Evolutionary conservation across 306 rosid species (phyloP).

Genomic region (Castanea mollissima): DNA sequence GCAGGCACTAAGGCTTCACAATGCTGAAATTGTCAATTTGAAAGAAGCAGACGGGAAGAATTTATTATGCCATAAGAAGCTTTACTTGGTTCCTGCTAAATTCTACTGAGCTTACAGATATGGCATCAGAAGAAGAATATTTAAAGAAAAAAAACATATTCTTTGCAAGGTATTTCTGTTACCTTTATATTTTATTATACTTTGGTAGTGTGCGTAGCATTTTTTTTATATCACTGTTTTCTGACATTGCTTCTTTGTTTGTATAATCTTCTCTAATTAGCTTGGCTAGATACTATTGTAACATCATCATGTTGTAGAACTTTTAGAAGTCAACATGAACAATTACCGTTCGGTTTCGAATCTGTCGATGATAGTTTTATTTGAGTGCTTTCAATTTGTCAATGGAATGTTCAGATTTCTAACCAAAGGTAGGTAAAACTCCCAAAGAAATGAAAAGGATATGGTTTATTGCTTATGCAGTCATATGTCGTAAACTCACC

Average conservation of each 20-base stretch:
- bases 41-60: slow-evolving; percentile 60
- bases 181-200: slow-evolving; percentile 8
- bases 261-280: too few relatives aligned
- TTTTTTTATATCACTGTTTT: slow-evolving; percentile 1
- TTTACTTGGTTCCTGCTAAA: slow-evolving; percentile 70
- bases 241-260: too few relatives aligned
- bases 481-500: background rate
- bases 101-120: slow-evolving; percentile 52
- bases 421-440: background rate
- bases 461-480: background rate
- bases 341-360: background rate
- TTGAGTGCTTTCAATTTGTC: background rate
- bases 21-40: slow-evolving; percentile 67
- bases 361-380: background rate
- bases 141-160: slow-evolving; percentile 56
- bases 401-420: background rate
- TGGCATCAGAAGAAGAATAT: slow-evolving; percentile 62
- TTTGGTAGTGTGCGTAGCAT: slow-evolving; percentile 16
- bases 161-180: slow-evolving; percentile 52
- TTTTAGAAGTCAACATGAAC: background rate
- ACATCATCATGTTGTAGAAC: background rate
- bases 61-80: slow-evolving; percentile 48
- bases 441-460: background rate
- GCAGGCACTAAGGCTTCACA: slow-evolving; percentile 77
- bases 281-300: background rate